Conservation (phyloP, 768 basidiomycete genomes). For the Tephrocybe sp. region DNA sequence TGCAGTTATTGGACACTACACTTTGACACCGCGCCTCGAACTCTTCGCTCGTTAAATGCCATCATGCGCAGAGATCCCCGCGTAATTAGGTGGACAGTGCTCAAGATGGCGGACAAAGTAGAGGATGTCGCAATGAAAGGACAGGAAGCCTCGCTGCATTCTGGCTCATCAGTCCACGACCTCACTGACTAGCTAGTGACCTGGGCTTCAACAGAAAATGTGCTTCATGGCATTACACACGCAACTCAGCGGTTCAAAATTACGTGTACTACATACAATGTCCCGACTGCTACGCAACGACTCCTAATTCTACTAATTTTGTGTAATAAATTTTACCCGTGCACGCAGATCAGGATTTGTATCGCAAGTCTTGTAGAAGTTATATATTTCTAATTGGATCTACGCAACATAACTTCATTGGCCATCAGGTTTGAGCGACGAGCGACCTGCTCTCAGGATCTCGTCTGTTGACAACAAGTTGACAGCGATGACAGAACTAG, state of each 20-base stretch:
- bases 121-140: constrained; percentile 62
- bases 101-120: constrained; percentile 73
- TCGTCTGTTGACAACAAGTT: constrained; percentile 96
- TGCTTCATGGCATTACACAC: no score
- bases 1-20: constrained; percentile 86
- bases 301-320: neutral
- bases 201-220: no score
- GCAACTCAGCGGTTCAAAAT: no score
- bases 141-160: constrained; percentile 20
- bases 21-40: constrained; percentile 81
- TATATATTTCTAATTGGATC: constrained; percentile 1
- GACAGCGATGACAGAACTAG: constrained; percentile 88
- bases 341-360: neutral
- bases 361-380: neutral
- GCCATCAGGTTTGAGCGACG: constrained; percentile 82
- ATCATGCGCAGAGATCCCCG: constrained; percentile 77
- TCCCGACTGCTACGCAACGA: no score
- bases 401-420: constrained; percentile 29
- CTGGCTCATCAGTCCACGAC: constrained; percentile 4
- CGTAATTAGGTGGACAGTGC: constrained; percentile 77
- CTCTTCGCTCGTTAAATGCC: constrained; percentile 58
- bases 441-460: constrained; percentile 86
- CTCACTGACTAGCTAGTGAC: constrained; percentile 11
- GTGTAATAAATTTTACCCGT: neutral
- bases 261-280: no score